These are phyloP conservation scores for Chalciporus sphaerocephalus DNA, from an alignment of 768 basidiomycete species.

Conservation along the genomic window DNA sequence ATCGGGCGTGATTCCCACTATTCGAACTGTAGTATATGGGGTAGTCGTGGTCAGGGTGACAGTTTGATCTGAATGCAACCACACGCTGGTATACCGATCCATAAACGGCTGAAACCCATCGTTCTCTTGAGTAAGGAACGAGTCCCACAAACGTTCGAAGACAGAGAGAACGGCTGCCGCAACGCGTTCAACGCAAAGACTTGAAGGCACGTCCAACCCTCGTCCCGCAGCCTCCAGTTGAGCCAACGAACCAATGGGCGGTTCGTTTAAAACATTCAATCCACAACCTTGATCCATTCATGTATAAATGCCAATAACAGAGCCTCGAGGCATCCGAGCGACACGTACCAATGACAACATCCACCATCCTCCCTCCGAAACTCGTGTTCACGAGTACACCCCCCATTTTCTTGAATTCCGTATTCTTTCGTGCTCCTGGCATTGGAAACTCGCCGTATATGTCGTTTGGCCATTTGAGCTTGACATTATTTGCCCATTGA, in stretches of 20 bases:
- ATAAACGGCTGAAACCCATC: slow-evolving; percentile 79
- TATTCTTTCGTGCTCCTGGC: slow-evolving; percentile 24
- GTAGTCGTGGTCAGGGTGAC: slow-evolving; percentile 76
- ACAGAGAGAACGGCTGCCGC: slow-evolving; percentile 68
- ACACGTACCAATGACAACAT: slow-evolving; percentile 74
- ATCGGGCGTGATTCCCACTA: slow-evolving; percentile 82
- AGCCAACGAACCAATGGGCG: slow-evolving; percentile 77
- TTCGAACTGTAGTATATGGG: slow-evolving; percentile 68
- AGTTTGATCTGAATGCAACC: slow-evolving; percentile 86
- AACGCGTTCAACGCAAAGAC: slow-evolving; percentile 66
- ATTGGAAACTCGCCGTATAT: slow-evolving; percentile 67
- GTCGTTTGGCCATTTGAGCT: slow-evolving; percentile 97
- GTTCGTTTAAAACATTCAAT: slow-evolving; percentile 77
- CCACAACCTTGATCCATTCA: slow-evolving; percentile 66
- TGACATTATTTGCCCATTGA: slow-evolving; percentile 49
- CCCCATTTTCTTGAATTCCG: slow-evolving; percentile 73
- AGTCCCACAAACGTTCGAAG: slow-evolving; percentile 77
- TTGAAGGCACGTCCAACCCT: background rate
- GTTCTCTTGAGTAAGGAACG: slow-evolving; percentile 50
- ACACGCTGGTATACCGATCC: slow-evolving; percentile 69
- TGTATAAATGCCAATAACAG: slow-evolving; percentile 1
- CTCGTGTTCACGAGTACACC: slow-evolving; percentile 89
- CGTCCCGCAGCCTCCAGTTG: slow-evolving; percentile 49
- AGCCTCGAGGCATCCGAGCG: background rate
- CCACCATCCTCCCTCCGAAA: slow-evolving; percentile 66